phyloP scores from a whole-genome alignment of 1,284 basidiomycete species.

The Rhodotorula sp. region DNA sequence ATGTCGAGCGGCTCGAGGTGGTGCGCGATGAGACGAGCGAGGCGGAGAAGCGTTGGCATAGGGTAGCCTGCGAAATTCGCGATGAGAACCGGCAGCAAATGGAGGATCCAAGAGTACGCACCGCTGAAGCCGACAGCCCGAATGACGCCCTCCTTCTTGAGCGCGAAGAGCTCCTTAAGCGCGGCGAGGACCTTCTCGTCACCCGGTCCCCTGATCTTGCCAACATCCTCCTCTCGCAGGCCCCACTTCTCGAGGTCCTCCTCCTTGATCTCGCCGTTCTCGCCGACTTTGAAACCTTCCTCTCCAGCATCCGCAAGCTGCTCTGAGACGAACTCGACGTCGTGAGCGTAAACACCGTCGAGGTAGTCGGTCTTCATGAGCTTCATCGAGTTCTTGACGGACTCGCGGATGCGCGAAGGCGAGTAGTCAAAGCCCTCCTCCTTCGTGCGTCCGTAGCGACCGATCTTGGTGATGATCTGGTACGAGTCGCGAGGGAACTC shows the following conservation, averaged over 20 bases:
- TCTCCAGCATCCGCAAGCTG: conserved; percentile 38
- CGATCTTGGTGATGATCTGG: conserved; percentile 83
- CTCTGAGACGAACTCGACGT: conserved; percentile 74
- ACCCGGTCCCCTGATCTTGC: conserved; percentile 66
- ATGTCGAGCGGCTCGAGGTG: conserved; percentile 72
- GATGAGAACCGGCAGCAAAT: neutral
- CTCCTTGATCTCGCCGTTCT: conserved; percentile 39
- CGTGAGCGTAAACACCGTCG: conserved; percentile 84
- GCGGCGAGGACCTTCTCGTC: conserved; percentile 77
- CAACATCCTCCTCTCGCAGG: conserved; percentile 57
- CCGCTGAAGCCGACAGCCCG: conserved; percentile 81
- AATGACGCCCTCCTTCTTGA: conserved; percentile 77
- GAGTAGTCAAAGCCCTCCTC: conserved; percentile 73
- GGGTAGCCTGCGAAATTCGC: conserved; percentile 66
- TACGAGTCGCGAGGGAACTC: conserved; percentile 80
- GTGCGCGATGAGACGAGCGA: conserved; percentile 67
- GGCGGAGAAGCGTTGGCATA: conserved; percentile 79
- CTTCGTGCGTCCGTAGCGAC: conserved; percentile 67
- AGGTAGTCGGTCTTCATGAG: conserved; percentile 78
- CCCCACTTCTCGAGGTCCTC: conserved; percentile 43
- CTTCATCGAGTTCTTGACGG: conserved; percentile 68
- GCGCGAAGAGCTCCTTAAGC: conserved; percentile 65
- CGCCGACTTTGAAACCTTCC: conserved; percentile 38
- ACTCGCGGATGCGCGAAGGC: conserved; percentile 65
- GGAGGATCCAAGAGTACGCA: conserved; percentile 45